Evolutionary conservation across 2,329 filamentous ascomycete genomes (phyloP).

Genomic region (Scopulariopsis brevicaulis): DNA sequence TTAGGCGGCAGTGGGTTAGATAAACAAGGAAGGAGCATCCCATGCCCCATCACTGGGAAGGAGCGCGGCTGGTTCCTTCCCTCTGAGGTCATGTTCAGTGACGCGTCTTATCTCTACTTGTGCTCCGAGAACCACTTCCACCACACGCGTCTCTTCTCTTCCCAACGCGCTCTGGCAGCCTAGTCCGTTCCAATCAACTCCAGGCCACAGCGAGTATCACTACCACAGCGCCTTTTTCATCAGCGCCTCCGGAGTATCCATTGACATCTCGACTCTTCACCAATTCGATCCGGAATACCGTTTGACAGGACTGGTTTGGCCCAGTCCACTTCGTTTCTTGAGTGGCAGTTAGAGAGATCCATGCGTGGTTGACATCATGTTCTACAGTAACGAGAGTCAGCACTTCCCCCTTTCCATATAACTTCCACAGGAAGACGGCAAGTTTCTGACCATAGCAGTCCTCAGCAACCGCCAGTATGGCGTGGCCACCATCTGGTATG

Average conservation of each 20-base stretch:
- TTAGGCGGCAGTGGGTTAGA: not conserved
- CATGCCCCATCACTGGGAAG: not conserved
- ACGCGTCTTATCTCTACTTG: not conserved
- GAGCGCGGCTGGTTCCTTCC: not conserved
- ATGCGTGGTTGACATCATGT: slow-evolving; percentile 49
- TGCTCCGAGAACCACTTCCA: too few species aligned
- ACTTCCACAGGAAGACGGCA: not conserved
- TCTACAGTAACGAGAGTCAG: slow-evolving; percentile 91
- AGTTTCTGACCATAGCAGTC: slow-evolving; percentile 36
- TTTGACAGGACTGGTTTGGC: not conserved
- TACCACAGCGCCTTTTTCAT: too few species aligned
- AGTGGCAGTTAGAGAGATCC: not conserved
- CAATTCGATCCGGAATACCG: not conserved
- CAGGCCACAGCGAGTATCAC: too few species aligned
- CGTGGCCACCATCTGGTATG: slow-evolving; percentile 87
- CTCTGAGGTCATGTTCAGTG: not conserved
- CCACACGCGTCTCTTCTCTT: too few species aligned
- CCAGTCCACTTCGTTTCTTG: not conserved
- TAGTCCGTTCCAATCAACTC: too few species aligned
- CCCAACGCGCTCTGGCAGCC: too few species aligned
- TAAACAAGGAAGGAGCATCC: not conserved
- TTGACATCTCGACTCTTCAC: too few species aligned
- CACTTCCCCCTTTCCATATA: slow-evolving; percentile 6
- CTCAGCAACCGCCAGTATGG: slow-evolving; percentile 81
- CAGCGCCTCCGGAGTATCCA: too few species aligned